Base-by-base conservation (phyloP, 768 basidiomycete species). In the Hericium coralloides region DNA sequence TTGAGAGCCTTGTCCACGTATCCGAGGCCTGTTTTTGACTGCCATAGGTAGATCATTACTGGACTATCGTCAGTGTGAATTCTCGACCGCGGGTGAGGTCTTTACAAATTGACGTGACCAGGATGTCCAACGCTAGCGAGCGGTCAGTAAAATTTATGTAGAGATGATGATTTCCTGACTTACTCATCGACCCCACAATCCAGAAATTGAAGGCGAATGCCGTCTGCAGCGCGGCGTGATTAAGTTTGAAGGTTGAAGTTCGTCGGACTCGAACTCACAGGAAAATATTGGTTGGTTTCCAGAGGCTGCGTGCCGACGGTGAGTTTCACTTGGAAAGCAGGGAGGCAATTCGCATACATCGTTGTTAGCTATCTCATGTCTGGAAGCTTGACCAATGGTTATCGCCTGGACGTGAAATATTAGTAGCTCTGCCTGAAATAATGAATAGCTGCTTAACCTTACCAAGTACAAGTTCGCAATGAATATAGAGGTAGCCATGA, bases 1-100 rank as follows among this genome's bases (percentile, higher is more conserved):
- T 65, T 55, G 12, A 79, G 61, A 15, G 71, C 70, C 59, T 70
- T 69, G 64, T 79, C 78, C 20, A 72, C 61, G 20, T 71, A 57
- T 14, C 60, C 59, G 4, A 70, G 54, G 49, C 65, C 75, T 56
- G 58, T 68, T 58, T 55, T 72, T 2, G 73, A 73, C 45, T 67
- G 68, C 74, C 75, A 79, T 9, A 80, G 69, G 31, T 65, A 71
- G 22, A 68, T 55, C 25, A 74, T 67, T 53, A 79, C 79, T 80
- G 49, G 25, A 10, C 18, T 8, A 49, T 39, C 22, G 25, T 57
- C 61, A 18, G 60, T 12, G 23, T 22, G 18, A 26, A 49, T 37
- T 25, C 37, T 47, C 3, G 12, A 41, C 17, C 25, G 17, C 15
- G 26, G 4, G 39, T 2, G n/a, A 39, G n/a, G 31, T 31, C 58